Conservation (phyloP, 768 basidiomycete species). For the Lanmaoa rubissima region DNA sequence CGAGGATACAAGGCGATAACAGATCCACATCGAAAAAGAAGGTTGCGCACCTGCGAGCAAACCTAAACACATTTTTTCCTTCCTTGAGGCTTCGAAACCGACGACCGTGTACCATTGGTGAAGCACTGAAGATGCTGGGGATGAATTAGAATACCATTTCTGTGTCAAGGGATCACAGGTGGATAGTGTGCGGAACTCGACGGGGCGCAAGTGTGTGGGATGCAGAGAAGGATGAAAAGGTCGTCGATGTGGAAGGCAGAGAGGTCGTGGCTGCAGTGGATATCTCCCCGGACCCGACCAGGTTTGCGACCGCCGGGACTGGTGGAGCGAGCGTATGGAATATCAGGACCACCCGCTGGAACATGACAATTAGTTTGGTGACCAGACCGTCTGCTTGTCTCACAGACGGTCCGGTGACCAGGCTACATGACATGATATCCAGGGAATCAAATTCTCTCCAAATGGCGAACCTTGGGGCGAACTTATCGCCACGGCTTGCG, state of each 20-base stretch:
- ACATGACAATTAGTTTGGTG: background rate
- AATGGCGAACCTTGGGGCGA: background rate
- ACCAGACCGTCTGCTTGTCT: too few relatives aligned
- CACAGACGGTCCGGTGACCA: too few relatives aligned
- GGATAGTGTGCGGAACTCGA: background rate
- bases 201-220: background rate
- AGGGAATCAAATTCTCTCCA: constrained; percentile 1
- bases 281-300: background rate
- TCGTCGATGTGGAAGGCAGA: background rate
- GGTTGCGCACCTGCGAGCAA: too few relatives aligned
- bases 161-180: background rate
- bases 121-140: too few relatives aligned
- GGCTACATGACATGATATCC: background rate
- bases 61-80: too few relatives aligned
- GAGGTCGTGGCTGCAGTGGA: background rate
- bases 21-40: background rate
- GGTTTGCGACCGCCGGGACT: constrained; percentile 1
- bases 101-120: background rate
- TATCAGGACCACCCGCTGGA: background rate
- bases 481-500: background rate
- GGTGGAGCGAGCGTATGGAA: background rate
- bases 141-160: background rate
- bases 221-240: background rate
- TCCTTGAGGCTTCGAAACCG: too few relatives aligned
- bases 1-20: background rate